A percentile compares a stretch with the other conserved stretches of the same genome.
These are phyloP conservation scores for Tausonia pullulans DNA, from an alignment of 1,284 basidiomycete genomes.

Conservation along the genomic window DNA sequence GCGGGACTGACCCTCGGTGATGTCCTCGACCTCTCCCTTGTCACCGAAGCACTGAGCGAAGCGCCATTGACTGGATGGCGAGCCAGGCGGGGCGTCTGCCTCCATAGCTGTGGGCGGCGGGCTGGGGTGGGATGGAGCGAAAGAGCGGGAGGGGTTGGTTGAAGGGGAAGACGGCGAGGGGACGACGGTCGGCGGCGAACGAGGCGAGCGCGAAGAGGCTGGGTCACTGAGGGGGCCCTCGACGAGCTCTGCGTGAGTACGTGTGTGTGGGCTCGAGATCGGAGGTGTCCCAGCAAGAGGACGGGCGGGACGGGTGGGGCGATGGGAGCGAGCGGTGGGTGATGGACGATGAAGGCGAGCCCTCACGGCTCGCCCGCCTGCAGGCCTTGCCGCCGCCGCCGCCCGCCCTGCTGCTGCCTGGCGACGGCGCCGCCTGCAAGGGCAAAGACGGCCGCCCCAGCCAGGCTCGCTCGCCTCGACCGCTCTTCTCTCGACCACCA, in stretches of 20 bases:
- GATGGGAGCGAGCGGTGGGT: too few relatives aligned
- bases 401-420: too few relatives aligned
- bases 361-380: slow-evolving; percentile 1
- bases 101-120: slow-evolving; percentile 40
- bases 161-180: slow-evolving; percentile 19
- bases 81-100: slow-evolving; percentile 61
- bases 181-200: slow-evolving; percentile 21
- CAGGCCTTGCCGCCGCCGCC: background rate
- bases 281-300: background rate
- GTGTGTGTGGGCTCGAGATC: slow-evolving; percentile 1
- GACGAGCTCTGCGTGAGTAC: too few relatives aligned
- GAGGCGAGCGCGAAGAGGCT: slow-evolving; percentile 15
- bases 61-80: slow-evolving; percentile 68
- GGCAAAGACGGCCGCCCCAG: too few relatives aligned
- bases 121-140: slow-evolving; percentile 14
- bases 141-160: slow-evolving; percentile 22
- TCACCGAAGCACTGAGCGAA: slow-evolving; percentile 99
- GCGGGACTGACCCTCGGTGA: slow-evolving; percentile 73
- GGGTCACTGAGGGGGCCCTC: background rate
- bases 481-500: slow-evolving; percentile 13
- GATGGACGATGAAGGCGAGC: background rate
- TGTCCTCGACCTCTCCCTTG: slow-evolving; percentile 98
- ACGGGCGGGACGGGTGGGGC: too few relatives aligned
- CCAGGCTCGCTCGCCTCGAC: background rate
- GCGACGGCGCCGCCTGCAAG: too few relatives aligned